Conservation (phyloP, 805 yeast species). For the Metschnikowia anglica region DNA sequence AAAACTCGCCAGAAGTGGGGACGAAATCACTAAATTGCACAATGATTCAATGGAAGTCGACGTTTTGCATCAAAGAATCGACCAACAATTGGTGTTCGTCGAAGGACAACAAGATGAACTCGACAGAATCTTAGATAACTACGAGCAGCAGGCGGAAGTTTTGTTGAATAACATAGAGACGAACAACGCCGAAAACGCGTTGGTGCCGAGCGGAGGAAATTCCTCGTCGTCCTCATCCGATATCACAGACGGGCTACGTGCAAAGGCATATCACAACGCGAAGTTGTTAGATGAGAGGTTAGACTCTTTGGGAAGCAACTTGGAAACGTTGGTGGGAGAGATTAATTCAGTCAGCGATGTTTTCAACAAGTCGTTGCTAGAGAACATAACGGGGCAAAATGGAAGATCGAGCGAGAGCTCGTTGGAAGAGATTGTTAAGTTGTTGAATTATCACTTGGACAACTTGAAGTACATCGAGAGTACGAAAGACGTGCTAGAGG, state of each 20-base stretch:
- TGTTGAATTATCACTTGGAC: constrained; percentile 85
- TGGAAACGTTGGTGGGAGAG: constrained; percentile 73
- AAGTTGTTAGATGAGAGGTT: constrained; percentile 79
- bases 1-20: constrained; percentile 79
- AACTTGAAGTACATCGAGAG: constrained; percentile 85
- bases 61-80: constrained; percentile 78
- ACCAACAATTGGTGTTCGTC: constrained; percentile 80
- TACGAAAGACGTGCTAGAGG: constrained; percentile 65
- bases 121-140: constrained; percentile 75
- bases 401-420: constrained; percentile 38
- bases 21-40: constrained; percentile 74
- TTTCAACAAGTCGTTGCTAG: constrained; percentile 60
- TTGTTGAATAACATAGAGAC: constrained; percentile 42
- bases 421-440: constrained; percentile 68
- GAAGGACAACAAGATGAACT: constrained; percentile 91
- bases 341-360: constrained; percentile 81
- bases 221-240: constrained; percentile 29
- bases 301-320: constrained; percentile 72
- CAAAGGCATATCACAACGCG: constrained; percentile 84
- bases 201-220: constrained; percentile 11
- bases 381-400: constrained; percentile 18
- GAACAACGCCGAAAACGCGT: constrained; percentile 17
- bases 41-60: constrained; percentile 80
- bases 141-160: constrained; percentile 70
- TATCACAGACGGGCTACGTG: constrained; percentile 81